Conservation (phyloP, 805 yeast species). For the Cyberlindnera galapagoensis region DNA sequence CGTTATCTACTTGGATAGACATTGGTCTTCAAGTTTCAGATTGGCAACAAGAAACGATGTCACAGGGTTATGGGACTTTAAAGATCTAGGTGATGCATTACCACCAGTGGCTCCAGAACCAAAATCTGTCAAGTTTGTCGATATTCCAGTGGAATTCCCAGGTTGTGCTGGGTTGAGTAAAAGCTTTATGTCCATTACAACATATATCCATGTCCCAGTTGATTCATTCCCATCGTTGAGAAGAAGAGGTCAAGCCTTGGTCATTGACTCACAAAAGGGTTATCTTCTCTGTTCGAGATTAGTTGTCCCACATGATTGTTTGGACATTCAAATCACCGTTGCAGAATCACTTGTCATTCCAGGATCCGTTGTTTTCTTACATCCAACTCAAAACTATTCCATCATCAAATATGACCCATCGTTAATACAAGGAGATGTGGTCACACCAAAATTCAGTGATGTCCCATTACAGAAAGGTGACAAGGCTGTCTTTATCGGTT, state of each 20-base stretch:
- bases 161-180: conserved; percentile 51
- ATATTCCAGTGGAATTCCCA: conserved; percentile 52
- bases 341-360: conserved; percentile 83
- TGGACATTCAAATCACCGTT: conserved; percentile 67
- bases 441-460: conserved; percentile 56
- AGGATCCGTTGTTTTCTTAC: conserved; percentile 74
- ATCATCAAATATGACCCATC: conserved; percentile 76
- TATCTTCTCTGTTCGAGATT: conserved; percentile 73
- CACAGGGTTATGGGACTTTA: conserved; percentile 54
- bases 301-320: conserved; percentile 71
- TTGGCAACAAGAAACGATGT: conserved; percentile 56
- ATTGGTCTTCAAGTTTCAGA: conserved; percentile 72
- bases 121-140: conserved; percentile 62
- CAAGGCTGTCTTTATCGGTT: conserved; percentile 72
- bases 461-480: conserved; percentile 68
- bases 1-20: conserved; percentile 73
- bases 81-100: conserved; percentile 46
- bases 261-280: conserved; percentile 76
- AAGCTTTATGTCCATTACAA: conserved; percentile 66
- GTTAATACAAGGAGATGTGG: conserved; percentile 63
- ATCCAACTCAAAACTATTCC: conserved; percentile 84
- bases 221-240: conserved; percentile 68
- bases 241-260: conserved; percentile 66
- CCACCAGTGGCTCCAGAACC: conserved; percentile 48
- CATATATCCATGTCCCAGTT: conserved; percentile 59